These are phyloP conservation scores for Boletales sp. DNA, from an alignment of 768 basidiomycete genomes.

Conservation along the genomic window DNA sequence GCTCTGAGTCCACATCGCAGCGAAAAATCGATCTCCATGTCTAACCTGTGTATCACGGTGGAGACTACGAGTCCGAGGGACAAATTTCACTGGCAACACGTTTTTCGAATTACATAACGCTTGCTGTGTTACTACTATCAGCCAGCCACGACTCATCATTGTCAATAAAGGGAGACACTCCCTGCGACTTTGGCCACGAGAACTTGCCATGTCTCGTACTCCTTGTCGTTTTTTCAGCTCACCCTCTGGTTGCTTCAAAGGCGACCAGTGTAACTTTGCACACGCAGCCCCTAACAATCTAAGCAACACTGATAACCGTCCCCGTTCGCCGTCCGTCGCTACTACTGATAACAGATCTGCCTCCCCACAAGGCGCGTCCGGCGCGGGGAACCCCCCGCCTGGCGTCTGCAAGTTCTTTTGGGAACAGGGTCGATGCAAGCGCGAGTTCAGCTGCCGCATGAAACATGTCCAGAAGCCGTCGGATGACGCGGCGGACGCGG, in stretches of 20 bases:
- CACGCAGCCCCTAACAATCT: slow-evolving; percentile 19
- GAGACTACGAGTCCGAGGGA: too few species aligned
- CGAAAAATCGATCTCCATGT: too few species aligned
- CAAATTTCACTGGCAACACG: too few species aligned
- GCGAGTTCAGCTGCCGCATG: slow-evolving; percentile 44
- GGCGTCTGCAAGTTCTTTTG: slow-evolving; percentile 49
- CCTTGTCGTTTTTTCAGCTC: slow-evolving; percentile 40
- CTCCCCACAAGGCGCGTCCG: background rate
- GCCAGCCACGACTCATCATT: too few species aligned
- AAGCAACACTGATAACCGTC: slow-evolving; percentile 6
- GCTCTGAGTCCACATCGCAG: too few species aligned
- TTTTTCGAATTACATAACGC: background rate
- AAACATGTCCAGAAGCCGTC: slow-evolving; percentile 28
- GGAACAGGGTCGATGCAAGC: slow-evolving; percentile 43
- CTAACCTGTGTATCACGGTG: too few species aligned
- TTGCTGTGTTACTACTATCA: background rate
- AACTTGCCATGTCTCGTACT: slow-evolving; percentile 26
- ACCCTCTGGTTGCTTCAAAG: slow-evolving; percentile 46
- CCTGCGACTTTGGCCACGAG: too few species aligned
- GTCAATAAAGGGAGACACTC: too few species aligned
- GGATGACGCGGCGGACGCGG: too few species aligned
- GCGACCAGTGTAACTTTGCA: slow-evolving; percentile 37
- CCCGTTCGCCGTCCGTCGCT: too few species aligned
- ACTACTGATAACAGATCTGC: too few species aligned
- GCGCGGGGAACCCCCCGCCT: slow-evolving; percentile 12